Percentiles rank a stretch among this genome's conserved stretches.
Conservation (phyloP, 2,329 filamentous ascomycete genomes). For the Microcyclosporella mali region DNA sequence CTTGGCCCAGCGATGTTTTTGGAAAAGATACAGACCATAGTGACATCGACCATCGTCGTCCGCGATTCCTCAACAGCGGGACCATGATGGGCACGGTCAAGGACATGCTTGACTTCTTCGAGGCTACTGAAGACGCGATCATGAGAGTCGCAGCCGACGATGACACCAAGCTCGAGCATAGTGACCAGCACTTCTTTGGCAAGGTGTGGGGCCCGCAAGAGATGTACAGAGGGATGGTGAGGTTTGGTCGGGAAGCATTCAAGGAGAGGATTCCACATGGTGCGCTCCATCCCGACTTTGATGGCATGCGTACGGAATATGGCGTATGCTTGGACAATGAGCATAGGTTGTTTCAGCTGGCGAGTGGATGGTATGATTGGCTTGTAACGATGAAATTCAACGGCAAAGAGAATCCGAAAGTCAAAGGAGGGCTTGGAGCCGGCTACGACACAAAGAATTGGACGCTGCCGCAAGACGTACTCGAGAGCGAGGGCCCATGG, state of each 20-base stretch:
- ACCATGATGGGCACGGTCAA: slow-evolving; percentile 40
- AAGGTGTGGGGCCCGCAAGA: slow-evolving; percentile 51
- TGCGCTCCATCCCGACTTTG: slow-evolving; percentile 12
- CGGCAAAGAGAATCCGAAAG: slow-evolving; percentile 7
- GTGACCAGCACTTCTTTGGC: slow-evolving; percentile 45
- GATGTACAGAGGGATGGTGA: slow-evolving; percentile 29
- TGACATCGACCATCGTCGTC: slow-evolving; percentile 34
- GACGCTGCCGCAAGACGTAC: slow-evolving; percentile 11
- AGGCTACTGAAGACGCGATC: slow-evolving; percentile 32
- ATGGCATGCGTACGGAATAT: slow-evolving; percentile 17
- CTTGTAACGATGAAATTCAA: slow-evolving; percentile 23
- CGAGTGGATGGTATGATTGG: slow-evolving; percentile 16
- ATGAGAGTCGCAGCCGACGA: slow-evolving; percentile 2
- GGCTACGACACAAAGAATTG: slow-evolving; percentile 14
- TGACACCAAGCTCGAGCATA: slow-evolving; percentile 19
- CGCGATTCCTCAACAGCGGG: slow-evolving; percentile 36
- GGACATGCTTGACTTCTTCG: slow-evolving; percentile 25
- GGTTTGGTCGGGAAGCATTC: slow-evolving; percentile 6
- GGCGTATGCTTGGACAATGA: slow-evolving; percentile 21
- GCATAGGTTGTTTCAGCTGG: slow-evolving; percentile 21
- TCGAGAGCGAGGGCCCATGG: slow-evolving; percentile 11
- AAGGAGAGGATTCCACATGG: slow-evolving; percentile 5
- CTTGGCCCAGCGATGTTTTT: slow-evolving; percentile 16
- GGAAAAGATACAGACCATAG: slow-evolving; percentile 33
- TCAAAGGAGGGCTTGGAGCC: slow-evolving; percentile 1